These are phyloP conservation scores for Fusarium ramigenum DNA, from an alignment of 2,329 filamentous ascomycete genomes.

Conservation along the genomic window DNA sequence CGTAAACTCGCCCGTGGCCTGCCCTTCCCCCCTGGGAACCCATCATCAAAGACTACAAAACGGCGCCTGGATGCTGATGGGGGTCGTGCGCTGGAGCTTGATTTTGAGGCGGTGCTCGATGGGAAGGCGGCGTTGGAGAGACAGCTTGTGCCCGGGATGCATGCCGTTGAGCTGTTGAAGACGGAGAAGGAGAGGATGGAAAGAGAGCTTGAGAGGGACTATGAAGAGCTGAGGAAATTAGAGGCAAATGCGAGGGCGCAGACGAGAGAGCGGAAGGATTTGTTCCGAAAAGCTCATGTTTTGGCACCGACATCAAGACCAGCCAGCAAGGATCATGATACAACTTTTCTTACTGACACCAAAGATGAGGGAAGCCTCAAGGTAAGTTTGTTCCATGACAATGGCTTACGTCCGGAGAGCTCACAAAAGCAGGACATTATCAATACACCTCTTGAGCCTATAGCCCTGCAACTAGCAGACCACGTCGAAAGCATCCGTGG, in stretches of 20 bases:
- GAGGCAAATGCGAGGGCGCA: slow-evolving; percentile 67
- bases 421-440: slow-evolving; percentile 47
- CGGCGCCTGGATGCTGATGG: slow-evolving; percentile 46
- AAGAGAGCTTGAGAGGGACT: slow-evolving; percentile 64
- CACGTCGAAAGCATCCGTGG: slow-evolving; percentile 66
- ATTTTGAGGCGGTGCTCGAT: slow-evolving; percentile 72
- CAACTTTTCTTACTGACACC: slow-evolving; percentile 10
- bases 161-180: slow-evolving; percentile 69
- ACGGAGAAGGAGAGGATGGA: slow-evolving; percentile 67
- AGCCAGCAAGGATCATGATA: slow-evolving; percentile 8
- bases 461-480: slow-evolving; percentile 60
- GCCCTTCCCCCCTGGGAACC: slow-evolving; percentile 69
- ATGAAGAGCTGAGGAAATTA: slow-evolving; percentile 59
- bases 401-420: background rate
- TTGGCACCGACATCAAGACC: slow-evolving; percentile 53
- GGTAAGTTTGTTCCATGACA: slow-evolving; percentile 10
- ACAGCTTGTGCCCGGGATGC: slow-evolving; percentile 69
- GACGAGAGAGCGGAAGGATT: slow-evolving; percentile 60
- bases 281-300: slow-evolving; percentile 59
- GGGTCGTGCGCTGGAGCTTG: slow-evolving; percentile 67
- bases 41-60: slow-evolving; percentile 32
- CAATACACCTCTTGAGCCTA: slow-evolving; percentile 55
- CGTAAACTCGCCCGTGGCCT: slow-evolving; percentile 67
- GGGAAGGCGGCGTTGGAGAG: slow-evolving; percentile 65
- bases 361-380: slow-evolving; percentile 33